phyloP scores from a whole-genome alignment of 225 moss, liverwort and hornwort species.

The Physcomitrium patens region DNA sequence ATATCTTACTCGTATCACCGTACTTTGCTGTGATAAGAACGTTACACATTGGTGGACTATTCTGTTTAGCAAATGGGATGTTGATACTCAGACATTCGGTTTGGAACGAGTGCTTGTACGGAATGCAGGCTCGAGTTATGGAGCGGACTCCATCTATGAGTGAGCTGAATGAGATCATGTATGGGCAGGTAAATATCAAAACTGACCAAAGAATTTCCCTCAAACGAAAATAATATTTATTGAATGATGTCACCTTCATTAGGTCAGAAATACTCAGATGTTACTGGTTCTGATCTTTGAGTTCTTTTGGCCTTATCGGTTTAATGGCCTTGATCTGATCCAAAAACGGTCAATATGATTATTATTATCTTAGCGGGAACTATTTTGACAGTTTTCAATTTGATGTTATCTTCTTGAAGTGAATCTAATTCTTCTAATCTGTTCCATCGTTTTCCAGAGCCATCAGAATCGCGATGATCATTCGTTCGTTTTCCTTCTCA shows the following conservation, averaged over 20 bases:
- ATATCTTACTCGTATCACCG: neutral
- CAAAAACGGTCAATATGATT: constrained; percentile 16
- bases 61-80: neutral
- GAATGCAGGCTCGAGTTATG: constrained; percentile 89
- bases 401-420: neutral
- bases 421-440: constrained; percentile 11
- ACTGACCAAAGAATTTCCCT: constrained; percentile 16
- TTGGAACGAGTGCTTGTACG: neutral
- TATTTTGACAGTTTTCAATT: neutral
- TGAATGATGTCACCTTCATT: neutral
- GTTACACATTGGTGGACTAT: neutral
- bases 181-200: constrained; percentile 76
- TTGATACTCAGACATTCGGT: no score
- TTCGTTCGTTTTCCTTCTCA: constrained; percentile 93
- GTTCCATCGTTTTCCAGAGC: constrained; percentile 58
- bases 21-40: neutral
- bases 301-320: no score
- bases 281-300: neutral
- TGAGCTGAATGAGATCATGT: constrained; percentile 97
- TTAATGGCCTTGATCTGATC: neutral
- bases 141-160: constrained; percentile 99
- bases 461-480: constrained; percentile 96
- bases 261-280: constrained; percentile 9
- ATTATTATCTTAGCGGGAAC: neutral
- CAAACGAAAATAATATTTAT: neutral